phyloP scores from a whole-genome alignment of 1,284 basidiomycete species.

The Fomitopsis palustris region DNA sequence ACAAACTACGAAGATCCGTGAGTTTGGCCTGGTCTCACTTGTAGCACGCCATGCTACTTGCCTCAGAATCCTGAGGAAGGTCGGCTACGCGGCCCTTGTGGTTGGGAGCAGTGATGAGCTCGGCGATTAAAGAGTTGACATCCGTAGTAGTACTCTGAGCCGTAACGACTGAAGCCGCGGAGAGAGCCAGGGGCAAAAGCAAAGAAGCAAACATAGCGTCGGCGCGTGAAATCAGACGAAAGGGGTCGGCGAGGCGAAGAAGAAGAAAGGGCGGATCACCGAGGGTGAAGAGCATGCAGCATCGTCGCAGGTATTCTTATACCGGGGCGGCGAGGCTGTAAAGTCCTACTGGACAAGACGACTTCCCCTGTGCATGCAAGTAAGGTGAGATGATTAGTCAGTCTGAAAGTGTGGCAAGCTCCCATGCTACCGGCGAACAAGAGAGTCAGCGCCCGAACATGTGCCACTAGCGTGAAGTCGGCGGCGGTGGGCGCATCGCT shows the following conservation, averaged over 20 bases:
- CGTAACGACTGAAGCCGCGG: background rate
- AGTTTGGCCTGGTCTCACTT: no score
- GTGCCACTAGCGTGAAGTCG: background rate
- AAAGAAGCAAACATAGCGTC: background rate
- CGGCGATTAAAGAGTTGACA: background rate
- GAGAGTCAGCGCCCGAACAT: background rate
- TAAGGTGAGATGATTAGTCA: background rate
- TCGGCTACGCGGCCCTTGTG: background rate
- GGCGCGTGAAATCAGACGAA: background rate
- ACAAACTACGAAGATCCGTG: background rate
- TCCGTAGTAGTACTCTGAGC: background rate
- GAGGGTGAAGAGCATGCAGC: background rate
- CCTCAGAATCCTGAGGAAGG: background rate
- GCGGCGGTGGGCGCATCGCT: background rate
- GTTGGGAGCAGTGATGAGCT: background rate
- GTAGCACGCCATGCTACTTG: background rate
- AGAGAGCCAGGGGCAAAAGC: background rate
- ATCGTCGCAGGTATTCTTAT: background rate
- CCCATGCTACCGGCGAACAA: background rate
- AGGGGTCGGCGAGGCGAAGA: background rate
- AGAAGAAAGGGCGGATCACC: background rate
- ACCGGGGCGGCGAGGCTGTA: background rate
- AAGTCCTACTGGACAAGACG: background rate
- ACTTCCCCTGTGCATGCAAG: background rate
- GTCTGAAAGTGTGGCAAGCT: background rate